These are phyloP conservation scores for Chloroidium sp. DNA, from an alignment of 163 green algal genomes.

Conservation along the genomic window DNA sequence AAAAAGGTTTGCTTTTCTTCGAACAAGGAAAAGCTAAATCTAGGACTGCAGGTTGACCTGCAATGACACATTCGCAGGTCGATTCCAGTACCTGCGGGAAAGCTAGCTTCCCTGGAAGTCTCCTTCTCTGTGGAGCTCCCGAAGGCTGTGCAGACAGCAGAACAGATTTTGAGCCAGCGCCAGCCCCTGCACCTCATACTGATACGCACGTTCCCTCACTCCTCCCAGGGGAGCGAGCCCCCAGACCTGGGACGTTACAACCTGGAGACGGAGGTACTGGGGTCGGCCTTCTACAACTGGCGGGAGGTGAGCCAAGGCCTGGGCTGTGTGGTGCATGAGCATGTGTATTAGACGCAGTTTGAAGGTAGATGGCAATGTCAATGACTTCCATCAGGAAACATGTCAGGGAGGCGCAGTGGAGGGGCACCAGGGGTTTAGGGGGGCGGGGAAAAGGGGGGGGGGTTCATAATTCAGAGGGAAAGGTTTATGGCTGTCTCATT, in stretches of 20 bases:
- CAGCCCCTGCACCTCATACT: constrained; percentile 29
- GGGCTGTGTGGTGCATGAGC: no score
- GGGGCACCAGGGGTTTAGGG: no score
- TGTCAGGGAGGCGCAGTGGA: no score
- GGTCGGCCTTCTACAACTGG: not conserved
- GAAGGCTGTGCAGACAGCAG: constrained; percentile 9
- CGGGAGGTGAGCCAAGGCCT: not conserved
- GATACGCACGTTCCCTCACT: constrained; percentile 9
- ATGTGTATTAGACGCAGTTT: not conserved
- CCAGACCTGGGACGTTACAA: constrained; percentile 21
- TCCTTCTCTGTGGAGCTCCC: constrained; percentile 1
- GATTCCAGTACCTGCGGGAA: constrained; percentile 13
- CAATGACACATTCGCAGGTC: no score
- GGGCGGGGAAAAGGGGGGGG: no score
- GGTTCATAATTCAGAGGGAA: not conserved
- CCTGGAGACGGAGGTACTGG: not conserved
- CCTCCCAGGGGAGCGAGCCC: not conserved
- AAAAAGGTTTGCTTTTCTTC: no score
- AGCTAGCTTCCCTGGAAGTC: not conserved
- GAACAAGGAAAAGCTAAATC: no score
- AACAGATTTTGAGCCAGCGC: constrained; percentile 19
- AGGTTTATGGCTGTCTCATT: not conserved
- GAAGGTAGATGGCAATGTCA: not conserved
- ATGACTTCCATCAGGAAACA: not conserved
- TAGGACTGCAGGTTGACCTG: no score